Evolutionary conservation across 129 eudicot genomes (phyloP), one percentile per base, ranked within the genome.

Genomic region (Flaveria brownii): DNA sequence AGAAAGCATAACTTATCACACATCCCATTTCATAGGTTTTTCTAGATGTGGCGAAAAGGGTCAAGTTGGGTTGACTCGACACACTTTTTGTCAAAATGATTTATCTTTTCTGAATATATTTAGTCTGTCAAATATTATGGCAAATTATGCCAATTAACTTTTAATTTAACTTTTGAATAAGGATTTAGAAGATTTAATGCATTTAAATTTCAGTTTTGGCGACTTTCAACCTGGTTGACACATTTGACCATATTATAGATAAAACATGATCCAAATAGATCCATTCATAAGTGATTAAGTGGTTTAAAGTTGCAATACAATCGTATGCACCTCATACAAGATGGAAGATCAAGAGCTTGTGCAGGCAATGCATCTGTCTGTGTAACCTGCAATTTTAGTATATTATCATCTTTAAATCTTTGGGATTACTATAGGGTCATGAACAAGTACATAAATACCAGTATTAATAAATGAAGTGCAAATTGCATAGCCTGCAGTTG

Each of bases 311-410:
- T 72, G 49, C 30, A 30, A 64, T 17, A 49, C 2, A 68, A 71
- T 56, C 46, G 30, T 41, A 15, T 64, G 51, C 72, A 93, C 95
- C 90, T 86, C 65, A 11, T 54, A 82, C 73, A 86, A 68, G 92
- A 88, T 67, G 87, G 87, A 85, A 90, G 91, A 62, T 79, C 82
- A 82, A 83, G 82, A 79, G 84, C 85, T 78, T 71, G 82, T 67
- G 80, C 88, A 20, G 89, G 75, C 81, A 84, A 77, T 61, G 42
- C 18, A 71, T 84, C 85, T 72, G 71, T 68, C 59, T 75, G 66
- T 70, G 67, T 36, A 20, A 62, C 85, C 90, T 91, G 81, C 54
- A 77, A 76, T 43, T 65, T 52, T 22, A 57, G 36, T 39, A 55
- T 68, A 51, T 30, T 23, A 57, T 64, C 59, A 69, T 9, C 13